A percentile compares a stretch with the other conserved stretches of the same genome.
These are phyloP conservation scores for Ophiostoma montium DNA, from an alignment of 2,329 filamentous ascomycete genomes.

Conservation along the genomic window DNA sequence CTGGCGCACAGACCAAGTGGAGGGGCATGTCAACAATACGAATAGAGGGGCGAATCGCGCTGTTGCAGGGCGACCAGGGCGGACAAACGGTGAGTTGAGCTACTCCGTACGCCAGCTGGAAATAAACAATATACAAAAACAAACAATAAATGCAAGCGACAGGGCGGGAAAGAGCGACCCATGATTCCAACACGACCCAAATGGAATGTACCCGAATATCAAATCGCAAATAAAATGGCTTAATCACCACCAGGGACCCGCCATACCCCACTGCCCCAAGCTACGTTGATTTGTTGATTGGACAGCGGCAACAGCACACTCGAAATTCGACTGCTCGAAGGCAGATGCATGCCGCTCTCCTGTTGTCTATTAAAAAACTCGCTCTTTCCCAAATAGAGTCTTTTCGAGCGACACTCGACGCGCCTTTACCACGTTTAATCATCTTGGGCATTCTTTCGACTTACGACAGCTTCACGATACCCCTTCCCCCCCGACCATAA, in stretches of 20 bases:
- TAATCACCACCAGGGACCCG: neutral
- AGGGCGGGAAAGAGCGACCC: neutral
- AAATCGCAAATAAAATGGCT: neutral
- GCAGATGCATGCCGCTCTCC: neutral
- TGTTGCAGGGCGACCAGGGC: slow-evolving; percentile 6
- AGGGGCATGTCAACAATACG: slow-evolving; percentile 1
- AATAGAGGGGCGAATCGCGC: neutral
- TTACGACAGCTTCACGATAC: slow-evolving; percentile 1
- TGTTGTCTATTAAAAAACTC: neutral
- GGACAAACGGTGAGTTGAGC: neutral
- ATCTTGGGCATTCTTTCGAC: neutral
- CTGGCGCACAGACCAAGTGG: slow-evolving; percentile 2
- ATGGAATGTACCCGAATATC: neutral
- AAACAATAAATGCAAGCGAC: slow-evolving; percentile 5
- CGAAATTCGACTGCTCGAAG: slow-evolving; percentile 3
- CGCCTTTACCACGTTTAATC: neutral
- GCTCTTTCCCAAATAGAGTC: neutral
- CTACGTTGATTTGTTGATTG: slow-evolving; percentile 12
- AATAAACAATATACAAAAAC: neutral
- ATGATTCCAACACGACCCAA: neutral
- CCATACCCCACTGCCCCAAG: slow-evolving; percentile 7
- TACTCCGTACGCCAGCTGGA: neutral
- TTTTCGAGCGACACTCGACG: neutral
- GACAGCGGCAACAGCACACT: slow-evolving; percentile 1
- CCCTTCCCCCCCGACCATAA: neutral